These are phyloP conservation scores for Clavispora carvajalis DNA, from an alignment of 805 yeast genomes.

Conservation along the genomic window DNA sequence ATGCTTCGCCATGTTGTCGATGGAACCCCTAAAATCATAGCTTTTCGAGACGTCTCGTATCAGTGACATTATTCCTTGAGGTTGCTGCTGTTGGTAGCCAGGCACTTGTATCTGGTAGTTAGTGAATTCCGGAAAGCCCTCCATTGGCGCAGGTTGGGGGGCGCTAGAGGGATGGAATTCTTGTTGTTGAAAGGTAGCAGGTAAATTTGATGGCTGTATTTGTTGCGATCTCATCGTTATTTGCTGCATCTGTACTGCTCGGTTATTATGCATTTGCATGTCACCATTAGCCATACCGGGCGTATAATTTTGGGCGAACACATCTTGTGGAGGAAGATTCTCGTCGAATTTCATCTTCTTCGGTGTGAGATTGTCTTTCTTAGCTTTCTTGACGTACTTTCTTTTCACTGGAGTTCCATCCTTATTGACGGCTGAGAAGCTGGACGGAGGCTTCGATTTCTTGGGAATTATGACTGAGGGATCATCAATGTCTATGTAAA, in stretches of 20 bases:
- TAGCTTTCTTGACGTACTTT: slow-evolving; percentile 51
- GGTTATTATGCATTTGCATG: slow-evolving; percentile 4
- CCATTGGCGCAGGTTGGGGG: slow-evolving; percentile 1
- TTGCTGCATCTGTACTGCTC: slow-evolving; percentile 41
- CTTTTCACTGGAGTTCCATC: slow-evolving; percentile 40
- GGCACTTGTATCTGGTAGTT: slow-evolving; percentile 4
- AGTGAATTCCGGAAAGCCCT: slow-evolving; percentile 1
- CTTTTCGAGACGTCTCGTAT: background rate
- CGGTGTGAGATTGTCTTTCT: slow-evolving; percentile 53
- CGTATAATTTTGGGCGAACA: slow-evolving; percentile 17
- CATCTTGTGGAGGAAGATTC: slow-evolving; percentile 15
- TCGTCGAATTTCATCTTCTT: slow-evolving; percentile 37
- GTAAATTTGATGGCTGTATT: slow-evolving; percentile 46
- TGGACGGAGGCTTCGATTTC: slow-evolving; percentile 23
- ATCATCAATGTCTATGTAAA: slow-evolving; percentile 32
- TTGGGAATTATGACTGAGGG: slow-evolving; percentile 32
- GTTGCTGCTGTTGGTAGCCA: background rate
- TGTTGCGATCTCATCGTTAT: slow-evolving; percentile 52
- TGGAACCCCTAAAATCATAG: background rate
- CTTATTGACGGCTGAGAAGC: slow-evolving; percentile 17
- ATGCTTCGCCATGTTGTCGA: slow-evolving; percentile 10
- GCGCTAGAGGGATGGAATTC: slow-evolving; percentile 16
- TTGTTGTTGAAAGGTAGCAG: slow-evolving; percentile 19
- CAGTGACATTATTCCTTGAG: background rate
- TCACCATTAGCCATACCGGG: slow-evolving; percentile 8